Percentiles rank a stretch among this genome's conserved stretches.
These are phyloP conservation scores for Vitis rupestris DNA, from an alignment of 164 flowering plant species.

Conservation along the genomic window DNA sequence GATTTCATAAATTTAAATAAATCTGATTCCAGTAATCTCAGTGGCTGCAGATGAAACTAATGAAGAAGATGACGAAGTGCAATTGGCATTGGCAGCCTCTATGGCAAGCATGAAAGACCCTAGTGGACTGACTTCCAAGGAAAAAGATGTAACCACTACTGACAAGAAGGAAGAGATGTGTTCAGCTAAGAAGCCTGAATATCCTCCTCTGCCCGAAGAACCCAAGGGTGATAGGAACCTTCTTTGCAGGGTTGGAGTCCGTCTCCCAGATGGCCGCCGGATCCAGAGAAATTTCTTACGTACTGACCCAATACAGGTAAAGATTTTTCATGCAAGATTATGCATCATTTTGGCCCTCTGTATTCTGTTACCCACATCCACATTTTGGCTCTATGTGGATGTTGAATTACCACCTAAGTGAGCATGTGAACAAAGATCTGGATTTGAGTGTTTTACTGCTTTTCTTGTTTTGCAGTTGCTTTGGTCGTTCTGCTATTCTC, in stretches of 20 bases:
- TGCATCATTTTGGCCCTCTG: no score
- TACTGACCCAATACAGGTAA: constrained; percentile 85
- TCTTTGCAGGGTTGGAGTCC: constrained; percentile 85
- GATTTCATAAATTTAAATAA: neutral
- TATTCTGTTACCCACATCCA: no score
- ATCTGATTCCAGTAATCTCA: constrained; percentile 9
- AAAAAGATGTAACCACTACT: constrained; percentile 12
- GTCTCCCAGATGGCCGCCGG: constrained; percentile 94
- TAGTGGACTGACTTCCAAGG: constrained; percentile 9
- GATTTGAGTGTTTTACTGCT: neutral
- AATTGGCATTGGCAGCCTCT: constrained; percentile 58
- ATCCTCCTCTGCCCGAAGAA: constrained; percentile 88
- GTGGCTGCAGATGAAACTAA: constrained; percentile 30
- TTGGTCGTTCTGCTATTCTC: constrained; percentile 86
- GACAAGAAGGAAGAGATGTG: constrained; percentile 31
- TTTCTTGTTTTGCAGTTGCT: constrained; percentile 60
- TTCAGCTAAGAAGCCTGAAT: constrained; percentile 34
- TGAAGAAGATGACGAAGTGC: constrained; percentile 56
- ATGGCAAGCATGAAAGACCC: constrained; percentile 42
- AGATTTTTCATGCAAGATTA: neutral
- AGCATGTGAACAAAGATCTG: no score
- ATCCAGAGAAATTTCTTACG: constrained; percentile 79
- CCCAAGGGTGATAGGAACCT: constrained; percentile 76
- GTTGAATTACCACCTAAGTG: no score
- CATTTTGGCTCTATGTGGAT: no score